Conservation (phyloP, 75 land plant species). For the Chamaecyparis obtusa region DNA sequence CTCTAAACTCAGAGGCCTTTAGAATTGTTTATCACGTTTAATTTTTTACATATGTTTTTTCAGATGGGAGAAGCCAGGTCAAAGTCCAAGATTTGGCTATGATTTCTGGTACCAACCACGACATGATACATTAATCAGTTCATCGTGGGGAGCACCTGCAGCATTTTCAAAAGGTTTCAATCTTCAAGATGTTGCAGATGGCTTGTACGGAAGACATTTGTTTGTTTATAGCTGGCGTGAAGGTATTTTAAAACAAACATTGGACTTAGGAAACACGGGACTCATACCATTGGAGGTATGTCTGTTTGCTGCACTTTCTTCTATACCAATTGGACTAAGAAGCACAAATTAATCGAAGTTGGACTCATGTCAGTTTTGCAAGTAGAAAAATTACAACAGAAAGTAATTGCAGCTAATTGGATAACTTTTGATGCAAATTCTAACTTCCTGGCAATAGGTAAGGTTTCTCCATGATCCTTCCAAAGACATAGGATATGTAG, state of each 20-base stretch:
- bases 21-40: neutral
- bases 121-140: conserved; percentile 46
- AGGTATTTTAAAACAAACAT: conserved; percentile 40
- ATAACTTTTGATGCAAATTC: neutral
- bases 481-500: conserved; percentile 21
- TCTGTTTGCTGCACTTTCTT: neutral
- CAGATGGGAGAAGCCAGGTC: conserved; percentile 48
- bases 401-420: neutral
- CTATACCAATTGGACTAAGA: neutral
- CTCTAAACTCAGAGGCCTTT: neutral
- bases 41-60: neutral
- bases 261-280: conserved; percentile 40
- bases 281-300: conserved; percentile 47
- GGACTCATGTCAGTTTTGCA: neutral
- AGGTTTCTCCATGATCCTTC: conserved; percentile 10
- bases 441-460: conserved; percentile 8
- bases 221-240: conserved; percentile 42
- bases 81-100: conserved; percentile 43
- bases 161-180: conserved; percentile 50
- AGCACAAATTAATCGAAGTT: neutral
- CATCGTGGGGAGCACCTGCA: conserved; percentile 46
- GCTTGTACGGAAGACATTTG: conserved; percentile 44
- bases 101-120: conserved; percentile 55
- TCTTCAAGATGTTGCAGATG: conserved; percentile 32
- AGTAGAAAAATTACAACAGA: neutral